Base-by-base conservation (phyloP, 805 yeast genomes). In the Zygosaccharomyces bailii region DNA sequence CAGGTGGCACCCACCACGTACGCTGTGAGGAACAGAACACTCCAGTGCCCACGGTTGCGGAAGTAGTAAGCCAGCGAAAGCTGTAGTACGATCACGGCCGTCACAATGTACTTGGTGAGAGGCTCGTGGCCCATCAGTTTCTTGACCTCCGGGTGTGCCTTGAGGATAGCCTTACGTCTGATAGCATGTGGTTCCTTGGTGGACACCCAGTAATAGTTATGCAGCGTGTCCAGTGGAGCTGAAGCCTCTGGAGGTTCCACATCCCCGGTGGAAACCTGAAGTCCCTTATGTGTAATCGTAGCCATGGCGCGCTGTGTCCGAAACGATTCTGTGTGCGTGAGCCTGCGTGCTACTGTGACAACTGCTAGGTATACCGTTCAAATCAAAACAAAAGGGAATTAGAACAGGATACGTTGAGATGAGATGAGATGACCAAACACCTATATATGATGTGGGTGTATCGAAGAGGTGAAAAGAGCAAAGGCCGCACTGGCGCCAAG, bases 71-170 rank as follows among this genome's bases (percentile, higher is more conserved):
- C 95, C 4, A 74, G 64, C 1, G 74, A 42, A 16, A 87, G 68
- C 64, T 89, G 97, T n/a, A 84, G 52, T 1, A 69, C 46, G 10
- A 86, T 90, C 5, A 89, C 91, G 1, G 71, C 70, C 4, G 73
- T 46, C 13, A 85, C 81, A 11, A 85, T 77, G 70, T 83, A 89
- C 60, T 88, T 89, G 2, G 96, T 89, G 42, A 74, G 64, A 1
- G 96, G 95, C 63, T 89, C 97, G 48, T 79, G 86, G 4, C 96
- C 96, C 39, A 86, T 82, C 18, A 89, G 73, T 61, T 84, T 84
- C 17, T 83, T 72, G 17, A 89, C 85, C 49, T 87, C 80, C 0
- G 96, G 96, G 57, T 89, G 78, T 42, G 79, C 79, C 53, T 78
- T 76, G 56, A 89, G 67, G 45, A 89, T 89, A 46, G 72, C 74